These are phyloP conservation scores for Xylaria curta DNA, from an alignment of 495 filamentous ascomycete species.

Conservation along the genomic window DNA sequence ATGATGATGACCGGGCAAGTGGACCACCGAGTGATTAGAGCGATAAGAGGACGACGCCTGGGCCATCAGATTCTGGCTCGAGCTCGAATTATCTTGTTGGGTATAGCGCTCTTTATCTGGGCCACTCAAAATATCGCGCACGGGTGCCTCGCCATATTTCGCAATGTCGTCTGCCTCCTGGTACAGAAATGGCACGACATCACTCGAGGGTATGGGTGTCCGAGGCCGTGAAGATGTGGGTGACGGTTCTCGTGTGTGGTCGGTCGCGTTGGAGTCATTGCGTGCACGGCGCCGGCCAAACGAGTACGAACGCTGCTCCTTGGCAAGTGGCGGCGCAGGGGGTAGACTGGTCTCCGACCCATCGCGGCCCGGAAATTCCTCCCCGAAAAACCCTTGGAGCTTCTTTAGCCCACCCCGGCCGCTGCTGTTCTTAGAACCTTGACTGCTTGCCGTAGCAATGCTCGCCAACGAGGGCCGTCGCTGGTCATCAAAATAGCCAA, in stretches of 20 bases:
- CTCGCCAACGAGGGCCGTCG: constrained; percentile 90
- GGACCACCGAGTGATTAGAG: constrained; percentile 59
- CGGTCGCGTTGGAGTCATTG: constrained; percentile 76
- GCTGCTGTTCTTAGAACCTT: constrained; percentile 82
- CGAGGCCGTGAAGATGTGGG: constrained; percentile 74
- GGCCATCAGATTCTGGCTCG: constrained; percentile 26
- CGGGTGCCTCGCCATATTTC: constrained; percentile 81
- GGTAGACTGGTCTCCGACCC: constrained; percentile 76
- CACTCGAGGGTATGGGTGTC: constrained; percentile 86
- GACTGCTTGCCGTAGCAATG: constrained; percentile 83
- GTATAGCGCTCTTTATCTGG: constrained; percentile 71
- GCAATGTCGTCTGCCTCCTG: constrained; percentile 87
- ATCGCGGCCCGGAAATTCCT: constrained; percentile 74
- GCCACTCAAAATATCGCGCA: constrained; percentile 72
- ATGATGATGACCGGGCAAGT: constrained; percentile 64
- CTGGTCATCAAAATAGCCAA: constrained; percentile 71
- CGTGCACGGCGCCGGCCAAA: constrained; percentile 67
- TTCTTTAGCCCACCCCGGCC: constrained; percentile 71
- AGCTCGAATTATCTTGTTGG: constrained; percentile 32
- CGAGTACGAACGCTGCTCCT: constrained; percentile 63
- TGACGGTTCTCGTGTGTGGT: constrained; percentile 66
- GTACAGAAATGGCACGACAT: constrained; percentile 95
- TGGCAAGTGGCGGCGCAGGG: constrained; percentile 55
- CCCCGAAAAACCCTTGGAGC: constrained; percentile 85
- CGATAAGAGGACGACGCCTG: constrained; percentile 59